Evolutionary conservation across 768 basidiomycete species (phyloP), one percentile per base, ranked within the genome.

Genomic region (Suillus plorans): DNA sequence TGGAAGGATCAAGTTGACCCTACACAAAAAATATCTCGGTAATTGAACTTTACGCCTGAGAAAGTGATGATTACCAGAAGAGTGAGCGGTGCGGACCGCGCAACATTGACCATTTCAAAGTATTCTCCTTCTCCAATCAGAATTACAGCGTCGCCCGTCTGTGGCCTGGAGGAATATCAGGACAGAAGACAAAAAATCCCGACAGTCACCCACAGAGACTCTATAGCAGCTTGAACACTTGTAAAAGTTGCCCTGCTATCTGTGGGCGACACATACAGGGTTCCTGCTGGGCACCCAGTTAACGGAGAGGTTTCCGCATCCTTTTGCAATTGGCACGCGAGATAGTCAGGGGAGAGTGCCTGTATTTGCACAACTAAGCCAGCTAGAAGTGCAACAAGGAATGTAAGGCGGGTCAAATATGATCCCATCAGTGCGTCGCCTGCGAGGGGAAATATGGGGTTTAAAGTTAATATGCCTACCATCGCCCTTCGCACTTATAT

Each of bases 121-220:
- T 89, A 90, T 58, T 83, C 78, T 8, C 89, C 89, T 62, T 77
- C 75, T 0, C 79, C 88, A 45, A 90, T 79, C 34, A 89, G 81
- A 44, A 90, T 86, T 2, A 77, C 77, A 0, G 79, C 83, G 5
- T 65, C 36, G 4, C 79, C 80, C 9, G 73, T 69, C 34, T 78
- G 69, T 0, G 83, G 80, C 22, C 87, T 89, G 42, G 25, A 6
- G n/a, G 31, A 0, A 37, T 63, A 36, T 44, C 28, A 50, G 55
- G 16, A 34, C 60, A 62, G 53, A 14, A 13, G 61, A 31, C 55
- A 47, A 20, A 62, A 22, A n/a, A n/a, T 16, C 28, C 1, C 28
- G 16, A 16, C 2, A 5, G 18, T 25, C 1, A 59, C 82, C 65
- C 65, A 87, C 87, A 90, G 75, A 7, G 86, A 85, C 9, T 73